Evolutionary conservation across 2,329 filamentous ascomycete species (phyloP), one percentile per base, ranked within the genome.

Genomic region (Cordyceps javanica): DNA sequence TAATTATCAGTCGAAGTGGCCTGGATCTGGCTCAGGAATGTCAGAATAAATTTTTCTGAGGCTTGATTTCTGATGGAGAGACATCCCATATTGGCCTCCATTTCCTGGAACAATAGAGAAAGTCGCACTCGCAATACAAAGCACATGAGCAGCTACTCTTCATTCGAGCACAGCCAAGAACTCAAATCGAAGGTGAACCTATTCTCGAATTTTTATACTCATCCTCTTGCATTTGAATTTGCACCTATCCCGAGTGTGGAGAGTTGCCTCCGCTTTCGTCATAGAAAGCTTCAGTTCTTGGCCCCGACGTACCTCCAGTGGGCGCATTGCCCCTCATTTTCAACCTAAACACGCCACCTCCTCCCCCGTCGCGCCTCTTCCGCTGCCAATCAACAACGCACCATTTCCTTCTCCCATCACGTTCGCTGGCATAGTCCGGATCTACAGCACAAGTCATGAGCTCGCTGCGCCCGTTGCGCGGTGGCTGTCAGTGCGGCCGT

Each of bases 401-500:
- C n/a, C n/a, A n/a, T n/a, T n/a, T n/a, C n/a, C n/a, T n/a, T n/a
- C n/a, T n/a, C n/a, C n/a, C n/a, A n/a, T n/a, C n/a, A n/a, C n/a
- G n/a, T n/a, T 41, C 25, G 11, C 19, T 8, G n/a, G 25, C 14
- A 5, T 44, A 8, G 3, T 49, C 23, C 25, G 14, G 9, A 23
- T 19, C 16, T 30, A 23, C 11, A 19, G 13, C 36, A 8, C 5
- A 30, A 3, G 49, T 3, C 57, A 82, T 82, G 80, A 77, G 68
- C 66, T 68, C 72, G 52, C 68, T 72, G 58, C 75, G 81, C 60
- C 79, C 80, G 39, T 80, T 96, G 58, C 84, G 82, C 62, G 91
- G 91, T 66, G 83, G 86, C 62, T 96, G 92, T 75, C 86, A 88
- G 55, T 97, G 92, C 71, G 91, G 91, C 58, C 85, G 92, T 60